Percentiles rank a stretch among this genome's conserved stretches.
Evolutionary conservation across 2,329 filamentous ascomycete genomes (phyloP).

Genomic region (Fusarium caatingaense): DNA sequence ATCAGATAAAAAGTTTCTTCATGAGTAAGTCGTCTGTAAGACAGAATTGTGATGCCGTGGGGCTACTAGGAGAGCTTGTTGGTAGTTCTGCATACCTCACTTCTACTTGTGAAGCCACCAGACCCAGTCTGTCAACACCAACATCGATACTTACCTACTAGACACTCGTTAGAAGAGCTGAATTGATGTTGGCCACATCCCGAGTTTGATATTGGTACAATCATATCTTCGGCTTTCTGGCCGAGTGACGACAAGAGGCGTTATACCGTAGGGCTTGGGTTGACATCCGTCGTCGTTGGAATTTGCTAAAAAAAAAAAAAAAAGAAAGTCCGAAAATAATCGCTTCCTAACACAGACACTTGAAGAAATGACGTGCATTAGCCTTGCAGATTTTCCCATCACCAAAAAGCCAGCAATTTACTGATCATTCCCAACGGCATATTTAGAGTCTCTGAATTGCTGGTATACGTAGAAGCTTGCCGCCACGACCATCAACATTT

Average conservation of each 20-base stretch:
- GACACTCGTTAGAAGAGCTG: not conserved
- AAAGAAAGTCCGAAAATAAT: not conserved
- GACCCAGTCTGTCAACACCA: not conserved
- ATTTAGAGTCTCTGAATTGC: not conserved
- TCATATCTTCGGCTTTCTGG: not conserved
- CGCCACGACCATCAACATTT: constrained; percentile 5
- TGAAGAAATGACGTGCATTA: not conserved
- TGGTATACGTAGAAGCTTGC: not conserved
- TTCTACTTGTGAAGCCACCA: not conserved
- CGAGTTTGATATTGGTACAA: not conserved
- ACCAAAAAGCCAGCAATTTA: not conserved
- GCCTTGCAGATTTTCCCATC: not conserved
- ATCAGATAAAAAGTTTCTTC: not conserved
- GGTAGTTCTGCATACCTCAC: not conserved
- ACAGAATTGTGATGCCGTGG: not conserved
- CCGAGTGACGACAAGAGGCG: not conserved
- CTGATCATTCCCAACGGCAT: not conserved
- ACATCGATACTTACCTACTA: not conserved
- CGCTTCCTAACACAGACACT: not conserved
- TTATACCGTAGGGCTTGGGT: not conserved
- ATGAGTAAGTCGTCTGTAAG: not conserved
- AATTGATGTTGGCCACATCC: not conserved
- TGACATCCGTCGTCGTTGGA: not conserved
- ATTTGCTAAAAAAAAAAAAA: not conserved
- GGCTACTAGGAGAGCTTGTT: not conserved